These are phyloP conservation scores for Cystobasidiopsis lactophilus DNA, from an alignment of 768 basidiomycete species.

Conservation along the genomic window DNA sequence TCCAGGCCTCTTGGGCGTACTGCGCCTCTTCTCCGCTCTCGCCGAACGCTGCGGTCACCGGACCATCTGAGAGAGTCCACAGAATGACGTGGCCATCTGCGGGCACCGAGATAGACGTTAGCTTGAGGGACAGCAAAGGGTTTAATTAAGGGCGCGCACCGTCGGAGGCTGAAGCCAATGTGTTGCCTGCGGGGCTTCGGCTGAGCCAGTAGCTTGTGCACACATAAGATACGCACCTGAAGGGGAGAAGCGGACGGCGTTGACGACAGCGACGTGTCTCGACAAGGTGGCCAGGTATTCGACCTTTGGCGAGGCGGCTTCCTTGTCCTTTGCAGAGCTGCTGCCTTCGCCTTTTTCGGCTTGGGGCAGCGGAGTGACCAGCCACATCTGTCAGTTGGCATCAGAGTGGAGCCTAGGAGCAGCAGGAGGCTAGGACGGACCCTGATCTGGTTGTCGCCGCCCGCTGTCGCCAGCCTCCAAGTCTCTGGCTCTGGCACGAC, in stretches of 20 bases:
- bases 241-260: slow-evolving; percentile 87
- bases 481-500: slow-evolving; percentile 27
- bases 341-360: neutral
- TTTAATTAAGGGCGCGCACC: slow-evolving; percentile 33
- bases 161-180: slow-evolving; percentile 90
- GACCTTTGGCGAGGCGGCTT: slow-evolving; percentile 43
- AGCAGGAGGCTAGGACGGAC: slow-evolving; percentile 34
- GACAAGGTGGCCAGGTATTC: slow-evolving; percentile 88
- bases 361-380: slow-evolving; percentile 31
- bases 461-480: slow-evolving; percentile 84
- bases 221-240: slow-evolving; percentile 38
- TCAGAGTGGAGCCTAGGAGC: neutral
- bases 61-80: slow-evolving; percentile 63
- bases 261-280: slow-evolving; percentile 82
- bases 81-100: slow-evolving; percentile 77
- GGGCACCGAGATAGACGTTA: neutral
- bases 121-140: no score
- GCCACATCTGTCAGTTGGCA: slow-evolving; percentile 50
- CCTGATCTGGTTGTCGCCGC: slow-evolving; percentile 90
- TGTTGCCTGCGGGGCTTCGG: slow-evolving; percentile 39
- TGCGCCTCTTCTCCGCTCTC: slow-evolving; percentile 34
- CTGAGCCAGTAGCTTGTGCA: neutral
- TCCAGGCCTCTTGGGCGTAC: slow-evolving; percentile 90
- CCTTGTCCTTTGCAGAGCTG: slow-evolving; percentile 26
- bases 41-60: slow-evolving; percentile 57